Evolutionary conservation across 441 rosid species (phyloP).

Genomic region (Melianthus villosus): DNA sequence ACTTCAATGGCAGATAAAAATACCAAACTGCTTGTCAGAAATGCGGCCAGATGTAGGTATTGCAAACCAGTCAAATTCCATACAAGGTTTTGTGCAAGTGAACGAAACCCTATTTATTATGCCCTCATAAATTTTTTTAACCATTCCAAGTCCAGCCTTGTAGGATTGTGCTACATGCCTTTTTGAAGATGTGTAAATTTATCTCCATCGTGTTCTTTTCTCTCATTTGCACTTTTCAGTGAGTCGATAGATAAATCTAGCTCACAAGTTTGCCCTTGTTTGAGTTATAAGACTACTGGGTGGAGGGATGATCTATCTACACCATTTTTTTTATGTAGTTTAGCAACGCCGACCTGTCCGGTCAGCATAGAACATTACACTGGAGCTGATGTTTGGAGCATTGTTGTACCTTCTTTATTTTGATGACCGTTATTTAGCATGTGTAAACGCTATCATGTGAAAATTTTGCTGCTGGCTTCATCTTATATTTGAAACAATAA

Average conservation of each 20-base stretch:
- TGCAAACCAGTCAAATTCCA: slow-evolving; percentile 1
- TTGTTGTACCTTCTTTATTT: slow-evolving; percentile 30
- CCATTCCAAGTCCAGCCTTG: not conserved
- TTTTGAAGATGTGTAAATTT: slow-evolving; percentile 35
- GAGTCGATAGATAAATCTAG: slow-evolving; percentile 18
- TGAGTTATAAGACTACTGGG: slow-evolving; percentile 2
- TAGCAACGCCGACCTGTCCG: no score
- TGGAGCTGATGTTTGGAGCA: slow-evolving; percentile 13
- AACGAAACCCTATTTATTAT: slow-evolving; percentile 1
- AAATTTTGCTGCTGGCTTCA: slow-evolving; percentile 28
- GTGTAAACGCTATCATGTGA: slow-evolving; percentile 34
- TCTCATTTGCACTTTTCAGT: slow-evolving; percentile 9
- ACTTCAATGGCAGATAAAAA: slow-evolving; percentile 4
- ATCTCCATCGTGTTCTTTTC: slow-evolving; percentile 9
- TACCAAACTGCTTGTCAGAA: slow-evolving; percentile 5
- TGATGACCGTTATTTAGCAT: slow-evolving; percentile 14
- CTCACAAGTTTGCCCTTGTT: slow-evolving; percentile 13
- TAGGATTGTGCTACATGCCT: slow-evolving; percentile 19
- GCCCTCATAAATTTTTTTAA: slow-evolving; percentile 3
- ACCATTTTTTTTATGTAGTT: slow-evolving; percentile 8
- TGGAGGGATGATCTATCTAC: slow-evolving; percentile 10
- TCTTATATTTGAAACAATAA: no score
- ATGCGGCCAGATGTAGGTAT: slow-evolving; percentile 5
- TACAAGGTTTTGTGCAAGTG: slow-evolving; percentile 5
- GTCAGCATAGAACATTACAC: slow-evolving; percentile 13